Percentiles rank a stretch among this genome's conserved stretches.
Conservation (phyloP, 225 moss, liverwort and hornwort genomes). For the Pleurozium schreberi region DNA sequence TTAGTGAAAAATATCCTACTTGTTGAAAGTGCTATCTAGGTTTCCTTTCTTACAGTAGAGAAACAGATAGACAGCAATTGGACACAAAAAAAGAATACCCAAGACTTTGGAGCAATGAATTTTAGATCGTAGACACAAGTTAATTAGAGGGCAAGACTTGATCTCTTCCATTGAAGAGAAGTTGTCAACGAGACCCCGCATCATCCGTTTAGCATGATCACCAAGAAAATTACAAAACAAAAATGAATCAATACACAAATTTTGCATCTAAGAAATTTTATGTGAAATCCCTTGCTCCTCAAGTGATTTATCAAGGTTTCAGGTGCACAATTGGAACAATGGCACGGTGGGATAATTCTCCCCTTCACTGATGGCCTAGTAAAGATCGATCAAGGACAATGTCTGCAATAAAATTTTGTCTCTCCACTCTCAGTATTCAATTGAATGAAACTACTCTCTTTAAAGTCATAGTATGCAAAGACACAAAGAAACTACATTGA, state of each 20-base stretch:
- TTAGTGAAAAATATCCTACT: too few relatives aligned
- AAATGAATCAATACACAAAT: not conserved
- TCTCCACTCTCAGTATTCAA: not conserved
- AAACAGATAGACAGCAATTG: not conserved
- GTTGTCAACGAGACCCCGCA: not conserved
- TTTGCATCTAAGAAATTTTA: not conserved
- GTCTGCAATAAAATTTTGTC: not conserved
- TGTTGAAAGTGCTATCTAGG: not conserved
- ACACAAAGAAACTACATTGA: conserved; percentile 10
- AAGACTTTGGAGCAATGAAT: not conserved
- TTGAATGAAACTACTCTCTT: not conserved
- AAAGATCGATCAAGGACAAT: not conserved
- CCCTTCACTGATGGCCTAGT: not conserved
- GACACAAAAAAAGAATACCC: not conserved
- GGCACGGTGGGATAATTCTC: not conserved
- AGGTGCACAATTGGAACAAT: not conserved
- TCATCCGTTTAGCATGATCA: not conserved
- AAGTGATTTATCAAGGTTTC: not conserved
- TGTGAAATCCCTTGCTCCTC: not conserved
- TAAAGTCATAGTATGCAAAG: not conserved
- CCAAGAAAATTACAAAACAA: not conserved
- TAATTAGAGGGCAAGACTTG: not conserved
- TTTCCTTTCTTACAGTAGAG: not conserved
- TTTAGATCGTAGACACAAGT: not conserved
- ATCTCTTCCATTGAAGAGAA: not conserved